Percentiles rank a stretch among this genome's conserved stretches.
phyloP scores from a whole-genome alignment of 139 green algal genomes.

The Chlorella sp. region DNA sequence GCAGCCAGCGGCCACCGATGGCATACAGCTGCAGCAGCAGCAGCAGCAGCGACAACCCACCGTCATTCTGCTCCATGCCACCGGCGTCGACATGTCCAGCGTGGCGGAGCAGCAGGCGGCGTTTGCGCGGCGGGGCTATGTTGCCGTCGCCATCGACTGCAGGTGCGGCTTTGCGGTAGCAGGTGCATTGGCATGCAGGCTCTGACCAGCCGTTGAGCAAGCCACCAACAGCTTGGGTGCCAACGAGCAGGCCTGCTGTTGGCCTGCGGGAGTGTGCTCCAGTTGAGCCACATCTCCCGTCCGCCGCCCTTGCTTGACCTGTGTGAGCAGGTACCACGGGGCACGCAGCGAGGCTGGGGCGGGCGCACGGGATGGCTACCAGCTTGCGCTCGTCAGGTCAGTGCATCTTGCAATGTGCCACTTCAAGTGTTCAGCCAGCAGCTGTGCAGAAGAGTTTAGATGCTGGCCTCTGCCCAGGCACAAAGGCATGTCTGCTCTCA shows the following conservation, averaged over 20 bases:
- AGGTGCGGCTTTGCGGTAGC: not conserved
- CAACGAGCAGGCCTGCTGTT: no score
- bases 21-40: not conserved
- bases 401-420: no score
- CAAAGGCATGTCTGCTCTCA: no score
- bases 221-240: no score
- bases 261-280: not conserved
- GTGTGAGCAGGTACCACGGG: slow-evolving; percentile 59
- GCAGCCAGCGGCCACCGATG: not conserved
- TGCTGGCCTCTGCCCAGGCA: no score
- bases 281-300: not conserved
- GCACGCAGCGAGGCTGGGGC: slow-evolving; percentile 7
- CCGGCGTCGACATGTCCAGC: slow-evolving; percentile 52
- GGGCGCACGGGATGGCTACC: slow-evolving; percentile 46
- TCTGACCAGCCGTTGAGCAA: no score
- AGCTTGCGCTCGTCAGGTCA: slow-evolving; percentile 59
- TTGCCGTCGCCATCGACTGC: slow-evolving; percentile 67
- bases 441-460: no score
- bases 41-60: slow-evolving; percentile 10
- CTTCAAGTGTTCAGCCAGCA: no score
- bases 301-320: no score
- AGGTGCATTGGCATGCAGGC: no score
- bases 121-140: slow-evolving; percentile 61
- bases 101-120: slow-evolving; percentile 43
- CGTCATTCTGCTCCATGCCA: slow-evolving; percentile 60